A percentile compares a stretch with the other conserved stretches of the same genome.
Conservation (phyloP, 1,284 basidiomycete genomes). For the Grifola frondosa region DNA sequence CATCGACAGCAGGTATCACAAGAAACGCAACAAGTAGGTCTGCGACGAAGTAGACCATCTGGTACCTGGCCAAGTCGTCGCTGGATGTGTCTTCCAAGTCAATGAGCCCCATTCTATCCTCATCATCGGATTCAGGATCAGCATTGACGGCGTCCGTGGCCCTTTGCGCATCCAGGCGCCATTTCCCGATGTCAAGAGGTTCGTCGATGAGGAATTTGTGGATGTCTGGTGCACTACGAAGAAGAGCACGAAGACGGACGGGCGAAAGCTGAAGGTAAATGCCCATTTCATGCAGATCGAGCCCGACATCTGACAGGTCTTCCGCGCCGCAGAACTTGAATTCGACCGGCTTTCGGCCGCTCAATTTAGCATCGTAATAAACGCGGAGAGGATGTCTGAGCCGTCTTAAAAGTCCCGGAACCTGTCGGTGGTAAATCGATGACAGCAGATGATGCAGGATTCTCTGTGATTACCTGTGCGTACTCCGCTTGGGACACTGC, state of each 20-base stretch:
- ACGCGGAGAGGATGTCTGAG: constrained; percentile 28
- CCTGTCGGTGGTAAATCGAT: too few species aligned
- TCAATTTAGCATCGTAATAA: constrained; percentile 25
- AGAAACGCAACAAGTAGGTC: constrained; percentile 27
- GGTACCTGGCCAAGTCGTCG: constrained; percentile 25
- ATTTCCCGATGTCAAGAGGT: constrained; percentile 27
- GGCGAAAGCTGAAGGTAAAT: constrained; percentile 26
- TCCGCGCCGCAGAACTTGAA: constrained; percentile 28
- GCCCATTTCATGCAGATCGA: constrained; percentile 27
- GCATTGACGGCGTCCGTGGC: constrained; percentile 14
- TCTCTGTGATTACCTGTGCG: constrained; percentile 13
- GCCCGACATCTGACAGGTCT: constrained; percentile 23
- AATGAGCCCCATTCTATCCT: constrained; percentile 15
- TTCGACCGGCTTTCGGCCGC: constrained; percentile 14
- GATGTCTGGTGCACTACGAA: constrained; percentile 20
- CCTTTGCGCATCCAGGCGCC: constrained; percentile 19
- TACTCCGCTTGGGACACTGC: constrained; percentile 13
- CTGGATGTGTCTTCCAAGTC: constrained; percentile 18
- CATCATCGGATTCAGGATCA: constrained; percentile 26
- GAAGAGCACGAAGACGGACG: constrained; percentile 21
- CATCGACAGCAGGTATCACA: constrained; percentile 13
- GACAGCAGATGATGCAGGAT: too few species aligned
- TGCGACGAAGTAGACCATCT: constrained; percentile 26
- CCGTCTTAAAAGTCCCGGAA: constrained; percentile 24
- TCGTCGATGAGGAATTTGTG: constrained; percentile 29